Percentiles rank a stretch among this genome's conserved stretches.
These are phyloP conservation scores for Trypanosoma cruzi DNA, from an alignment of 208 protist genomes.

Conservation along the genomic window DNA sequence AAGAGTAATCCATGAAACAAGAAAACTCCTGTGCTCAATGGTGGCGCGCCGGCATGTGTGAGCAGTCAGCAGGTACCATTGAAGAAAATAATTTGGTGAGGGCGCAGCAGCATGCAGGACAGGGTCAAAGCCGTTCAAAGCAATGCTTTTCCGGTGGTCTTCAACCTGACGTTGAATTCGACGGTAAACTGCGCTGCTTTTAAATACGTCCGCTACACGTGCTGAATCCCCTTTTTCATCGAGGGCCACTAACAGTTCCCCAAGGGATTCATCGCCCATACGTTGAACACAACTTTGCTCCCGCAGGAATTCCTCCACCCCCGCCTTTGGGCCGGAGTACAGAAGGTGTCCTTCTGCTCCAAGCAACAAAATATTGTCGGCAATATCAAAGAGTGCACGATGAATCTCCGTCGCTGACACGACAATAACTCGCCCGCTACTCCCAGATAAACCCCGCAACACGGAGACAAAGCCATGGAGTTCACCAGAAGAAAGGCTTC, in stretches of 20 bases:
- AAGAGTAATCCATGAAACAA: constrained; percentile 44
- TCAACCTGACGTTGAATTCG: constrained; percentile 28
- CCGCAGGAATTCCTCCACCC: constrained; percentile 42
- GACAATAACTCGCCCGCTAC: constrained; percentile 23
- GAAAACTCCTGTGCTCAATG: constrained; percentile 17
- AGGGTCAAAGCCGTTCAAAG: constrained; percentile 23
- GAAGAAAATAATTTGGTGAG: constrained; percentile 24
- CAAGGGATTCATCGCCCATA: constrained; percentile 38
- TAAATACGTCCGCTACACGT: constrained; percentile 26
- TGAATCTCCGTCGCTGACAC: constrained; percentile 32
- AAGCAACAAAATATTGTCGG: constrained; percentile 45
- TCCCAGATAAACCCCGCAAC: constrained; percentile 7
- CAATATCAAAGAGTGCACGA: constrained; percentile 39
- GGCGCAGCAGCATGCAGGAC: neutral
- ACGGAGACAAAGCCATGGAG: constrained; percentile 16
- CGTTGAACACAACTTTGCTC: constrained; percentile 30
- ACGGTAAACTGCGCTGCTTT: constrained; percentile 19
- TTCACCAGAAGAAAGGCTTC: constrained; percentile 24
- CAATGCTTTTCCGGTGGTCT: constrained; percentile 36
- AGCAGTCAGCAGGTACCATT: constrained; percentile 28
- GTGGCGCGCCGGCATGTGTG: constrained; percentile 33
- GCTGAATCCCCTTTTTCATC: constrained; percentile 37
- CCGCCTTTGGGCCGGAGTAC: constrained; percentile 35
- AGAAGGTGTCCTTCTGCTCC: constrained; percentile 35
- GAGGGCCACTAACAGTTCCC: constrained; percentile 45